Evolutionary conservation across 1,139 yeast species (phyloP), one percentile per base, ranked within the genome.

Genomic region (Blastobotrys ciferrii): DNA sequence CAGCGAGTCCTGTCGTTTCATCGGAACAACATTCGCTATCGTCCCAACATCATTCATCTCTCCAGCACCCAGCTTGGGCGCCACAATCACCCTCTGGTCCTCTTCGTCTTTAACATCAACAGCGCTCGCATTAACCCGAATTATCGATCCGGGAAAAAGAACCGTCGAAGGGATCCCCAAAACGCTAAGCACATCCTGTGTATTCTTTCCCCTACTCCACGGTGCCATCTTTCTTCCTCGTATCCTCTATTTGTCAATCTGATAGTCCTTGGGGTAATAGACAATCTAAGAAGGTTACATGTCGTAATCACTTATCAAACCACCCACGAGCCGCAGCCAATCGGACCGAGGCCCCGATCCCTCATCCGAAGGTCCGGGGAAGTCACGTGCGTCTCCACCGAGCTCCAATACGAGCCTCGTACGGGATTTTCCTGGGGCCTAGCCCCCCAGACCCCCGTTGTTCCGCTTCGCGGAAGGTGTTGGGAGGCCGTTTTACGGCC

Each of bases 61-160:
- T 6, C 44, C 38, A 37, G 33, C 42, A 13, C 43, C 32, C 13
- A 38, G 33, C 17, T 19, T 25, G 9, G 47, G 43, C n/a, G 45
- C 44, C 20, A 50, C 50, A 23, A 50, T 41, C 14, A 47, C 43
- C 31, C 32, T 42, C 4, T 33, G 28, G 17, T 40, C 35, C 12
- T 41, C 32, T 11, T 45, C 32, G 17, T 30, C 38, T 7, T 38
- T 28, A 14, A 39, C 32, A 9, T 25, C 33, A 7, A 42, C 30
- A 18, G 49, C 30, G 13, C 19, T 31, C 25, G 35, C 36, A 30
- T 33, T 46, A 7, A 55, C 46, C 15, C 60, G 50, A 7, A 58
- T 48, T 17, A 59, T 49, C 17, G 58, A 52, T 14, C 61, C 59
- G 1, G 63, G 63, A 33, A 58, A 52, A 23, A 59, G 49, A 30